Conservation (phyloP, 352 stramenopile species). For the Discostella stelligera region DNA sequence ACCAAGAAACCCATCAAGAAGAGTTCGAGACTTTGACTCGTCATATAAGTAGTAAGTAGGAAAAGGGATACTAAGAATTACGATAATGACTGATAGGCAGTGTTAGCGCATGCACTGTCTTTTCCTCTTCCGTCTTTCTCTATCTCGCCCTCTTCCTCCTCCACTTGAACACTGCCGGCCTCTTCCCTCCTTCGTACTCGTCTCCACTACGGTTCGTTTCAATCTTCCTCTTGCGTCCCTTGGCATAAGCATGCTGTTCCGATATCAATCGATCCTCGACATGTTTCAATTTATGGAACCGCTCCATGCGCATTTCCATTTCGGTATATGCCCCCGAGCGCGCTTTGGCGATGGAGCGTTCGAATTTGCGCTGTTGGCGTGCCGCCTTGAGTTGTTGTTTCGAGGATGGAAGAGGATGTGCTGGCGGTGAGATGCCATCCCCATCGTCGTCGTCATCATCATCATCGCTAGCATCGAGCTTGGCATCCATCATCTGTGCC, state of each 20-base stretch:
- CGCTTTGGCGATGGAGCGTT: constrained; percentile 55
- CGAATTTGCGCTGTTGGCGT: constrained; percentile 36
- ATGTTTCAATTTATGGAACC: constrained; percentile 60
- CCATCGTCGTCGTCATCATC: constrained; percentile 38
- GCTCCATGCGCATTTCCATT: constrained; percentile 68
- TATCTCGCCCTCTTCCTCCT: constrained; percentile 67
- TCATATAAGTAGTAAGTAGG: too few relatives aligned
- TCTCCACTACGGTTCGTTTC: neutral
- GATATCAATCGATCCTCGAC: constrained; percentile 78
- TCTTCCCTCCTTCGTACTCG: constrained; percentile 52
- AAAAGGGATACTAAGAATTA: too few relatives aligned
- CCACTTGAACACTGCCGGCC: constrained; percentile 76
- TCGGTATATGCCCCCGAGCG: constrained; percentile 66
- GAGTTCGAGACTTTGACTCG: too few relatives aligned
- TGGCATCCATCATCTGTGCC: constrained; percentile 21
- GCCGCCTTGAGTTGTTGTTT: constrained; percentile 51
- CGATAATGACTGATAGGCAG: too few relatives aligned
- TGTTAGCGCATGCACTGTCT: too few relatives aligned
- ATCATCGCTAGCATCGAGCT: constrained; percentile 31
- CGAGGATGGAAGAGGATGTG: neutral
- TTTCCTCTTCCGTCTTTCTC: neutral
- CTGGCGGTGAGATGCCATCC: neutral
- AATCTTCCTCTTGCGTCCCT: constrained; percentile 80
- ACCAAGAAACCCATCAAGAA: too few relatives aligned
- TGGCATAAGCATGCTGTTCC: constrained; percentile 77